Evolutionary conservation across 176 grass and related monocot genomes (phyloP).

Genomic region (bread wheat (Triticum aestivum)): DNA sequence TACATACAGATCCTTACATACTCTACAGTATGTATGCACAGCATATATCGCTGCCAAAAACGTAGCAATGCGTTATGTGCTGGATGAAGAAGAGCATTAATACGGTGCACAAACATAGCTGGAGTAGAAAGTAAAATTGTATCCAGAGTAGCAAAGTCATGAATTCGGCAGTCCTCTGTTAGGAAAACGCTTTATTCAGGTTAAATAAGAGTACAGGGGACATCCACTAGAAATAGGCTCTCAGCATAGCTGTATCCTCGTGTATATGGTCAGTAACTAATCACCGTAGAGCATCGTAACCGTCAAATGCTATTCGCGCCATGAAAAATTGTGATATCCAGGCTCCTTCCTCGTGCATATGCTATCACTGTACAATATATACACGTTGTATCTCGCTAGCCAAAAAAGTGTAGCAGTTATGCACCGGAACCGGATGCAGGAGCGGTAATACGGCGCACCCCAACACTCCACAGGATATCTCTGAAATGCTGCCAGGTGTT

Average conservation of each 20-base stretch:
- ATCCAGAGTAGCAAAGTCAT: no score
- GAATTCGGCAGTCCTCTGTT: background rate
- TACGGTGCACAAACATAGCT: no score
- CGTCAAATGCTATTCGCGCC: background rate
- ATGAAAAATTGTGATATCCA: background rate
- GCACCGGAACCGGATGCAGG: background rate
- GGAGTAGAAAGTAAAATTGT: no score
- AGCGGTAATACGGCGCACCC: background rate
- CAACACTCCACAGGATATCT: background rate
- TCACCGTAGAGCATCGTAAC: background rate
- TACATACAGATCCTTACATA: background rate
- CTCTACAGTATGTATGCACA: no score
- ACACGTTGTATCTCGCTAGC: background rate
- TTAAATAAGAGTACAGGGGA: background rate
- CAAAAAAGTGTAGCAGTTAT: background rate
- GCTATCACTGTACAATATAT: constrained; percentile 24
- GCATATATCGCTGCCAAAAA: no score
- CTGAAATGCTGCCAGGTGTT: background rate
- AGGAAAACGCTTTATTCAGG: background rate
- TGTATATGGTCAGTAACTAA: background rate
- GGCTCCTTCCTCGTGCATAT: background rate
- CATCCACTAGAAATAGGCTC: background rate
- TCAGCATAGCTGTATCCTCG: background rate
- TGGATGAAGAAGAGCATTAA: no score
- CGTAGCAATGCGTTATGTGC: no score